Conservation (phyloP, 768 basidiomycete genomes). For the Mycena galopus region DNA sequence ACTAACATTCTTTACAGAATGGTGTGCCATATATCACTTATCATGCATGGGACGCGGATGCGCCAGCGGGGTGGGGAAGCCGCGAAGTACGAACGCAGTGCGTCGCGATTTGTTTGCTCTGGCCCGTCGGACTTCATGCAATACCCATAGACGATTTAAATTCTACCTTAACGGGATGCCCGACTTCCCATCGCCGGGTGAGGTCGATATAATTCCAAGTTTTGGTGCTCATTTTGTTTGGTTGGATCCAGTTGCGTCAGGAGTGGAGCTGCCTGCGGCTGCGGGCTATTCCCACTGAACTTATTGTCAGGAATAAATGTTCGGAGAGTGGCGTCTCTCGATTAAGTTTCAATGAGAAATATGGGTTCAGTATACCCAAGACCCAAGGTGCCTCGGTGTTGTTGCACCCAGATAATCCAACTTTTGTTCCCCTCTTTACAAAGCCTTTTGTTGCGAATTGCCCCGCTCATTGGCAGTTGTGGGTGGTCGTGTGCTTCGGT, state of each 20-base stretch:
- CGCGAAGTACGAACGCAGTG: slow-evolving; percentile 29
- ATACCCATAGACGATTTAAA: neutral
- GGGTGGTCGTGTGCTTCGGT: too few relatives aligned
- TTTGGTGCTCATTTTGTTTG: neutral
- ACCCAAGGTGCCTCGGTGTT: too few relatives aligned
- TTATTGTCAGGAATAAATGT: neutral
- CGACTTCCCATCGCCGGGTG: neutral
- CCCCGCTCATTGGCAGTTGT: too few relatives aligned
- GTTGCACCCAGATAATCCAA: too few relatives aligned
- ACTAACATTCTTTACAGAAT: neutral
- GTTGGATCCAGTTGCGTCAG: slow-evolving; percentile 6
- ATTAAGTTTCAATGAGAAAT: too few relatives aligned
- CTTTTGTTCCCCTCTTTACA: too few relatives aligned
- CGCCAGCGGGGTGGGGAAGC: slow-evolving; percentile 23
- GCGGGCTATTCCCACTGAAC: neutral
- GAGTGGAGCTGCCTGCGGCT: slow-evolving; percentile 14
- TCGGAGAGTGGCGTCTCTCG: too few relatives aligned
- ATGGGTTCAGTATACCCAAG: too few relatives aligned
- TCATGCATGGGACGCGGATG: slow-evolving; percentile 26
- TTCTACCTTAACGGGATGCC: neutral
- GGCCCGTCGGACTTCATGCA: neutral
- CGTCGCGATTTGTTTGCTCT: neutral
- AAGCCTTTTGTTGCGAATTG: too few relatives aligned
- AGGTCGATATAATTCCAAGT: neutral
- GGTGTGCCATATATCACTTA: slow-evolving; percentile 21